phyloP scores from a whole-genome alignment of 805 yeast species.

The Isabelozyma pseudorhagii region DNA sequence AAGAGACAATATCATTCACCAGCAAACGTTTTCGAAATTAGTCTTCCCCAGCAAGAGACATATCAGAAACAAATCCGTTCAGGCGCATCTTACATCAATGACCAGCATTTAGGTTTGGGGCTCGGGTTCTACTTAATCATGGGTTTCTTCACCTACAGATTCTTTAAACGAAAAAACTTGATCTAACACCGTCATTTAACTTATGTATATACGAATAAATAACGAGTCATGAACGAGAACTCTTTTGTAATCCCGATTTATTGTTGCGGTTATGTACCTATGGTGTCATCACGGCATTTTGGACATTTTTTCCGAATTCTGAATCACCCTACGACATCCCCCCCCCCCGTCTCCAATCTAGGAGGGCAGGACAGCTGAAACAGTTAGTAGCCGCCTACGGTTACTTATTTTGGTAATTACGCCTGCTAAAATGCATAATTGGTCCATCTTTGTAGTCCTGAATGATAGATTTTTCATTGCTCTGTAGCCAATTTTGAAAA shows the following conservation, averaged over 20 bases:
- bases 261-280: neutral
- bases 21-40: neutral
- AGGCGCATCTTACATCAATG: constrained; percentile 1
- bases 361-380: neutral
- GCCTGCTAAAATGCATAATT: too few species aligned
- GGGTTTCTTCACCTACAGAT: constrained; percentile 15
- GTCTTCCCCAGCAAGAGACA: neutral
- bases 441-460: too few species aligned
- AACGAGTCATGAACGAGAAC: neutral
- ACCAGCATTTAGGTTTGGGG: constrained; percentile 12
- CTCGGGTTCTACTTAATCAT: constrained; percentile 14
- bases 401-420: too few species aligned
- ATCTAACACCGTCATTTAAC: neutral
- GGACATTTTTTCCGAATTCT: neutral
- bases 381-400: neutral
- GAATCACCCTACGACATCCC: neutral
- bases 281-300: neutral
- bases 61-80: neutral
- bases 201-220: neutral
- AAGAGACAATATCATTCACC: neutral
- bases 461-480: too few species aligned
- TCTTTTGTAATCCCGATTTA: neutral
- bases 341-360: neutral
- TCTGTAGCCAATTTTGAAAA: too few species aligned
- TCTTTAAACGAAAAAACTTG: constrained; percentile 8